A percentile compares a stretch with the other conserved stretches of the same genome.
Evolutionary conservation across 139 green algal genomes (phyloP).

Genomic region (Micractinium sp.): DNA sequence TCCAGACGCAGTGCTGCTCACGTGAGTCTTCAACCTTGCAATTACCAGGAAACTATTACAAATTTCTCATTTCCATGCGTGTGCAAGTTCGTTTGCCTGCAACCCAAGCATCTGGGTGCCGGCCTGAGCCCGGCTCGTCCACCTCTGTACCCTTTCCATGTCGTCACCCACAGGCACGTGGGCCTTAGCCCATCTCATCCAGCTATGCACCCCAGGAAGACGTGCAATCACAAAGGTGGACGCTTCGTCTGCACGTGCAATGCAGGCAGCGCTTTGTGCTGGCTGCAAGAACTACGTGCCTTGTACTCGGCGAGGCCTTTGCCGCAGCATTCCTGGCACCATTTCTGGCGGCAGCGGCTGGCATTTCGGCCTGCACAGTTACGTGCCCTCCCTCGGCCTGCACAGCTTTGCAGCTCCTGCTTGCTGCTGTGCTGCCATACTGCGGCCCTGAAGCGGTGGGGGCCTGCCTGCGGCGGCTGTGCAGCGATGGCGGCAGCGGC

Average conservation of each 20-base stretch:
- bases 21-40: background rate
- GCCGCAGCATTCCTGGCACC: background rate
- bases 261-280: background rate
- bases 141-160: too few relatives aligned
- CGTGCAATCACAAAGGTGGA: background rate
- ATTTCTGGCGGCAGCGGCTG: background rate
- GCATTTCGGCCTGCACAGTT: background rate
- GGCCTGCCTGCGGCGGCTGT: slow-evolving; percentile 5
- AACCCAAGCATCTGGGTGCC: too few relatives aligned
- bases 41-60: too few relatives aligned
- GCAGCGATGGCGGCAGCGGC: background rate
- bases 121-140: too few relatives aligned
- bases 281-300: background rate
- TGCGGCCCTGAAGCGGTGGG: background rate
- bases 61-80: too few relatives aligned
- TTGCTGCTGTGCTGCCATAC: background rate
- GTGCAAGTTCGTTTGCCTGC: too few relatives aligned
- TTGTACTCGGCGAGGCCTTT: background rate
- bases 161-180: background rate
- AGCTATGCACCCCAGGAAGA: too few relatives aligned
- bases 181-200: background rate
- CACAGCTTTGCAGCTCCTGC: background rate
- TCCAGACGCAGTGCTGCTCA: background rate
- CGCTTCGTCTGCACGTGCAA: background rate
- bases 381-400: background rate